Evolutionary conservation across 768 basidiomycete genomes (phyloP), one percentile per base, ranked within the genome.

Genomic region (Tulasnella calospora): DNA sequence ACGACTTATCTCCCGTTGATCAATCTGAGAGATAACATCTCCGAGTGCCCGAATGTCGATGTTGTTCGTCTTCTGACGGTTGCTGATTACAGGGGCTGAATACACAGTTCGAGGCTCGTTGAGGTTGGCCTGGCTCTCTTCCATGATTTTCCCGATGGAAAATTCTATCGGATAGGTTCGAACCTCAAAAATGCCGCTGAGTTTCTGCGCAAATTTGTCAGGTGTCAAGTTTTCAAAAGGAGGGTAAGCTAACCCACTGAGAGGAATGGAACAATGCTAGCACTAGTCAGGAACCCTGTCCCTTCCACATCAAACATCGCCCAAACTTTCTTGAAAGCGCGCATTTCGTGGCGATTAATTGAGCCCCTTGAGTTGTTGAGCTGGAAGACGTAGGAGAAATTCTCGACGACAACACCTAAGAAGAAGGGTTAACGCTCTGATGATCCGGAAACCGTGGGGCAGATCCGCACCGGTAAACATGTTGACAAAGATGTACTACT

Each of bases 331-430:
- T 99, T 99, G 89, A 95, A 98, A 1, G 90, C 86, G 44, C 97
- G 91, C 90, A 98, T 97, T 83, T 98, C 92, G 80, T 95, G 93
- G 73, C 97, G 88, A 27, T 92, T 93, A 74, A 99, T 91, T 0
- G 91, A 90, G 80, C 89, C 93, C 23, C 92, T 90, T n/a, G 91
- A 91, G 6, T 92, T 90, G 13, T 93, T 91, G 41, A 92, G 88
- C 84, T 96, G 94, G 85, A 95, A 97, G 10, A 98, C 94, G 83
- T 96, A 98, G 27, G 94, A 94, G 84, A 99, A 98, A 82, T 92
- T 96, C 84, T 98, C 92, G 81, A 97, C 96, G 76, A 97, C 92
- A 79, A 96, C 94, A 92, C 91, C 90, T 90, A 57, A 51, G 57
- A 19, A 77, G 3, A 70, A 27, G n/a, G 36, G 80, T 33, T 81